Evolutionary conservation across 768 basidiomycete genomes (phyloP), one percentile per base, ranked within the genome.

Genomic region (Arthromyces matolae): DNA sequence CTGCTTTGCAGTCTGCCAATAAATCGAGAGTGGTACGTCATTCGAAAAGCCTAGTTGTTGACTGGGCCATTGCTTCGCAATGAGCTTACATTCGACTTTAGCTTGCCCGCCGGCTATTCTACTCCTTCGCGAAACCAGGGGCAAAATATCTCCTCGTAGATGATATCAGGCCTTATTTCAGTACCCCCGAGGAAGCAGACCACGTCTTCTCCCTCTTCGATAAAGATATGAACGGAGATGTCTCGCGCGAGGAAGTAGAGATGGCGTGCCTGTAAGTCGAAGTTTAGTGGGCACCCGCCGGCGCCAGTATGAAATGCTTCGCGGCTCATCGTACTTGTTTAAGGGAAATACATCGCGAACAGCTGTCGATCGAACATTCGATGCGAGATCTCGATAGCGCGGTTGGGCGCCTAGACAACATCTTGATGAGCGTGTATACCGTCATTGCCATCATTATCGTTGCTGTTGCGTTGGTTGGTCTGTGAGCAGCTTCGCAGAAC

Each of bases 301-400:
- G 45, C 47, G 42, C 45, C 50, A 44, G 41, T 29, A 29, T 31
- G 25, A 33, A 23, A n/a, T 18, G 9, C 20, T 20, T 31, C 9
- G 28, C 20, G 35, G n/a, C 28, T 49, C 38, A 52, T 47, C 35
- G 49, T 18, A 39, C 43, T 44, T 53, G 20, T 51, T 31, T 39
- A 32, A 84, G 88, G 64, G 85, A 89, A 32, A 77, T 90, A 48
- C 92, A 94, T 61, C 78, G 90, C 24, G 93, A 96, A 60, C 83
- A 92, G 49, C 67, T 91, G 31, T 84, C 86, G 16, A 80, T 96
- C 35, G 84, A 89, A 51, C 83, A 86, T 60, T 87, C 84, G 5
- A 90, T 96, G 91, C 76, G 82, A 35, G 90, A 94, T 65, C 70
- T 94, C 40, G 93, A 94, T 64, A 89, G 86, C 42, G 93, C 93